Percentiles rank a stretch among this genome's conserved stretches.
Evolutionary conservation across 106 monocot genomes (phyloP).

Genomic region (Agapanthus africanus): DNA sequence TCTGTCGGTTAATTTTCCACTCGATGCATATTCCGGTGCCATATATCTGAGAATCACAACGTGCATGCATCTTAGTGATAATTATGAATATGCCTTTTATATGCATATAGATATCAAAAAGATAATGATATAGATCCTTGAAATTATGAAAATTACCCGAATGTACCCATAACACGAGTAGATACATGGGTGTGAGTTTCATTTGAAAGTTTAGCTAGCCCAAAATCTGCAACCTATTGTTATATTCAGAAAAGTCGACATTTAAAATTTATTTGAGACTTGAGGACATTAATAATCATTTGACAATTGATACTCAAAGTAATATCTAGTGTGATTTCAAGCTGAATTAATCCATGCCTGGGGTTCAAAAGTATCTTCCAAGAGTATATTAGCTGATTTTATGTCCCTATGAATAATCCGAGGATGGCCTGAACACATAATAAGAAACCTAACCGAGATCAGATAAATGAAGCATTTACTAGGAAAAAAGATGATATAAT

Average conservation of each 20-base stretch:
- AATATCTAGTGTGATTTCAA: too few relatives aligned
- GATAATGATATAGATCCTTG: not conserved
- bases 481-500: conserved; percentile 6
- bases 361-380: conserved; percentile 70
- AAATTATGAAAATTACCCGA: conserved; percentile 41
- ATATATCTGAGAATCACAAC: conserved; percentile 48
- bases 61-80: not conserved
- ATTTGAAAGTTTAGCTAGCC: conserved; percentile 71
- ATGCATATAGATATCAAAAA: not conserved
- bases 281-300: not conserved
- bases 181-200: conserved; percentile 74
- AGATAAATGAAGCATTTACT: not conserved
- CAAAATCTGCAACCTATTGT: conserved; percentile 89
- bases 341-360: conserved; percentile 28
- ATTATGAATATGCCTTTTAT: not conserved
- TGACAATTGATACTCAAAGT: not conserved
- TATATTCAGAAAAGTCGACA: too few relatives aligned
- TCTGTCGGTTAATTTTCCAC: conserved; percentile 76
- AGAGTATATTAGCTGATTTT: conserved; percentile 84
- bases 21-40: conserved; percentile 90
- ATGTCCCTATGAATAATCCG: conserved; percentile 86
- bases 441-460: not conserved
- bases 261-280: too few relatives aligned
- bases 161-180: conserved; percentile 92
- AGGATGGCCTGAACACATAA: conserved; percentile 59